Evolutionary conservation across 441 rosid genomes (phyloP), one percentile per base, ranked within the genome.

Genomic region (Adansonia madagascariensis): DNA sequence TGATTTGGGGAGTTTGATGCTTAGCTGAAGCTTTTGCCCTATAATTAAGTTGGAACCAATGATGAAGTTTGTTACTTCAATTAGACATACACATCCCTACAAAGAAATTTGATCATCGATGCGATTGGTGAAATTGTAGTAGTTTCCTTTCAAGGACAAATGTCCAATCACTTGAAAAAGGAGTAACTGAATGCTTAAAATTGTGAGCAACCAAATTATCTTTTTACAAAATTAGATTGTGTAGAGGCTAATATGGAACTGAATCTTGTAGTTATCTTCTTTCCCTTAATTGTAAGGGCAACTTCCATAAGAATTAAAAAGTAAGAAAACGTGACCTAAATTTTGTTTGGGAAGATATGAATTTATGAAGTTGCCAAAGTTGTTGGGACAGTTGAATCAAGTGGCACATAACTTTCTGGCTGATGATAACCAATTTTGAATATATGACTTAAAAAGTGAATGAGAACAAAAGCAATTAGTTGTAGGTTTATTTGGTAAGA

Each of bases 31-130:
- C n/a, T 53, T 68, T 68, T 68, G 41, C 56, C 56, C 57, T 44
- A 8, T 74, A 61, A 74, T 61, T 74, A 74, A 27, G 75, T 2
- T 31, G 80, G 75, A 73, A 31, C 71, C 60, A 77, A 68, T 47
- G 49, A 70, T 46, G 17, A 78, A 62, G 15, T 41, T 71, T n/a
- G 72, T 20, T 78, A 71, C 61, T 59, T 67, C 60, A 73, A 73
- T 77, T 67, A 49, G 59, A 17, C 9, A 12, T 11, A 11, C n/a
- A 60, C 12, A 50, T 44, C 63, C 79, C 69, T 10, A 71, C 52
- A 43, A 56, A 15, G 39, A 43, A 56, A 35, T 39, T 17, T 11
- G 27, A 35, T 72, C 27, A 56, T 60, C 57, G 9, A 44, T 73
- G 17, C 24, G 59, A 49, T 69, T 69, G 6, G 12, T 22, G 56